phyloP scores from a whole-genome alignment of 257 asterid genomes.

The Gynochthodes officinalis region DNA sequence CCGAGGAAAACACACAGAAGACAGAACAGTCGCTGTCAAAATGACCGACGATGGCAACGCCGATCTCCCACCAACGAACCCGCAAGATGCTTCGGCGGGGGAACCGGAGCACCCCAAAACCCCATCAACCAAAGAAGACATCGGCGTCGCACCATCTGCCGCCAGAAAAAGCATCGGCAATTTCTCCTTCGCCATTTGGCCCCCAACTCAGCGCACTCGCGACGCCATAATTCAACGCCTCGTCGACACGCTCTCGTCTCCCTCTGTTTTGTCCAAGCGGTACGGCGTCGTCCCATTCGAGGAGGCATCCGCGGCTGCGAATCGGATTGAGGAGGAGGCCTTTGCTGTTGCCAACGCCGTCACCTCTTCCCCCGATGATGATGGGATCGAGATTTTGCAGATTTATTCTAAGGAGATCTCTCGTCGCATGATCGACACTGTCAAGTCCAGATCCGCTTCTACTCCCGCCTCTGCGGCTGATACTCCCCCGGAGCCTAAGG shows the following conservation, averaged over 20 bases:
- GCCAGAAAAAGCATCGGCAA: constrained; percentile 24
- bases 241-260: constrained; percentile 66
- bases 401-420: constrained; percentile 86
- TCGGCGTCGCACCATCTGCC: constrained; percentile 13
- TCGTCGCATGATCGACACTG: constrained; percentile 69
- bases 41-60: constrained; percentile 3
- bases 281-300: constrained; percentile 73
- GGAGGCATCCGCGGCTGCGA: constrained; percentile 66
- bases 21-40: not conserved
- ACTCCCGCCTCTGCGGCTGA: constrained; percentile 4
- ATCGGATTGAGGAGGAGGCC: constrained; percentile 69
- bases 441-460: constrained; percentile 74
- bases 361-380: constrained; percentile 41
- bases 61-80: constrained; percentile 8
- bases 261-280: constrained; percentile 73
- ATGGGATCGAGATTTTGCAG: constrained; percentile 79
- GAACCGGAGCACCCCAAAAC: constrained; percentile 10
- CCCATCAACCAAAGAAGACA: constrained; percentile 27
- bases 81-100: not conserved
- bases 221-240: constrained; percentile 77
- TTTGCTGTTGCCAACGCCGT: constrained; percentile 44
- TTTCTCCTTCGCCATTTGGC: constrained; percentile 82
- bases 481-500: constrained; percentile 30
- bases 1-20: not conserved
- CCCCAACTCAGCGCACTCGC: constrained; percentile 82